A percentile compares a stretch with the other conserved stretches of the same genome.
phyloP scores from a whole-genome alignment of 2,329 filamentous ascomycete genomes.

The Calonectria henricotiae region DNA sequence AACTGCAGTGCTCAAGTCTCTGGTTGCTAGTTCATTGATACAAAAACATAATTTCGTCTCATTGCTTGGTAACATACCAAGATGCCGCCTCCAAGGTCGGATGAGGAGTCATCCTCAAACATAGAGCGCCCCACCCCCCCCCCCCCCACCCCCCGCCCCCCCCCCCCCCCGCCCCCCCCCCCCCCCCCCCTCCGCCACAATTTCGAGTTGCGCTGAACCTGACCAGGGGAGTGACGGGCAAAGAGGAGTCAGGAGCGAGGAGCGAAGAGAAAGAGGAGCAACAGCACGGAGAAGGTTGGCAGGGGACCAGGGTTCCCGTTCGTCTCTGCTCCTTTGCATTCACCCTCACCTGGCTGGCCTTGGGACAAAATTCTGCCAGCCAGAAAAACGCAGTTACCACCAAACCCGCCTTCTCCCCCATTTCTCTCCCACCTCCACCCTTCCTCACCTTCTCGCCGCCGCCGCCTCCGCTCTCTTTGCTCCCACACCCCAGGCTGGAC shows the following conservation, averaged over 20 bases:
- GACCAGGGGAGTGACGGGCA: conserved; percentile 44
- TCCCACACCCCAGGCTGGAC: conserved; percentile 42
- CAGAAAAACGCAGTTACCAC: conserved; percentile 47
- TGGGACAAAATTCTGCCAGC: conserved; percentile 37
- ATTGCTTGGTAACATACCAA: not conserved
- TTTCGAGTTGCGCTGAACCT: conserved; percentile 46
- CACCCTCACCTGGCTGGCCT: conserved; percentile 33
- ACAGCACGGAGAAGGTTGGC: conserved; percentile 45
- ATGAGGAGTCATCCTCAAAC: conserved; percentile 8
- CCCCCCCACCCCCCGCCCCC: too few relatives aligned
- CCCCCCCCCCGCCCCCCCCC: too few relatives aligned
- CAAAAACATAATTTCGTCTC: not conserved
- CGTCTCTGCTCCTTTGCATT: conserved; percentile 47
- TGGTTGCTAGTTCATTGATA: not conserved
- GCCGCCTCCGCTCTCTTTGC: conserved; percentile 27
- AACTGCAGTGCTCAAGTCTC: not conserved
- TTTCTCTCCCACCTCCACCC: conserved; percentile 35
- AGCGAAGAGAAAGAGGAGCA: conserved; percentile 47
- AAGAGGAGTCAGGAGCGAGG: conserved; percentile 42
- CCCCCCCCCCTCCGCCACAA: conserved; percentile 52
- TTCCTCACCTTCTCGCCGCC: conserved; percentile 33
- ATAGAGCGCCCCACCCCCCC: too few relatives aligned
- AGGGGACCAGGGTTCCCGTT: conserved; percentile 49
- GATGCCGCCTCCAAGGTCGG: not conserved
- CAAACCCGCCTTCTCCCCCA: conserved; percentile 37